Conservation (phyloP, 139 green algal genomes). For the Pseudopediastrum boryanum region DNA sequence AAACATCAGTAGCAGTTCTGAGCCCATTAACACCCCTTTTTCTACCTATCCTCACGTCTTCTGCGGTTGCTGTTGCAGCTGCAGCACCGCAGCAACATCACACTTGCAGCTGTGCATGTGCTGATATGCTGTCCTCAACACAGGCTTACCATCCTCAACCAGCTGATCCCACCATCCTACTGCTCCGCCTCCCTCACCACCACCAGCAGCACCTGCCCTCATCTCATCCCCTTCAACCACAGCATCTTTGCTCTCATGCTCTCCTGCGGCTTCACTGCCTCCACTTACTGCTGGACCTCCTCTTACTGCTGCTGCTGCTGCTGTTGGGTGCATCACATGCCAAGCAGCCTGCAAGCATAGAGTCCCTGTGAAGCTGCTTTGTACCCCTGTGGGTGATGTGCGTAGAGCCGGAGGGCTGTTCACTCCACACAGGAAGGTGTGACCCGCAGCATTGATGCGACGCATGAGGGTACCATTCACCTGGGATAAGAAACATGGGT, state of each 20-base stretch:
- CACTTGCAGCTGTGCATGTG: conserved; percentile 52
- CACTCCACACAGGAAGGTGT: conserved; percentile 10
- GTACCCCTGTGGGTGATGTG: background rate
- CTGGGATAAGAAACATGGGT: background rate
- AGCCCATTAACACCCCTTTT: no score
- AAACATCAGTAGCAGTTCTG: no score
- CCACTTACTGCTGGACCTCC: conserved; percentile 12
- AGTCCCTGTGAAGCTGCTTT: conserved; percentile 1
- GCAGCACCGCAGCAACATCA: conserved; percentile 25
- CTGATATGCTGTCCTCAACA: conserved; percentile 36
- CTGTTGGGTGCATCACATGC: no score
- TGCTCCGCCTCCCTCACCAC: background rate
- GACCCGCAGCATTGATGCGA: background rate
- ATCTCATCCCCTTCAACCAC: background rate
- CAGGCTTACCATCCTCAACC: background rate
- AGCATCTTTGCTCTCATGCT: background rate
- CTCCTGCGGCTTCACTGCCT: conserved; percentile 8
- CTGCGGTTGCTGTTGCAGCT: no score
- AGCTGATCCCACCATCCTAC: background rate
- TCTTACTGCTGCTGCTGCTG: no score
- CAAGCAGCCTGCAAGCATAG: background rate
- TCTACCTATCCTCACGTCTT: no score
- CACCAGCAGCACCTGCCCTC: background rate
- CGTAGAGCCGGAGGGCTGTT: background rate
- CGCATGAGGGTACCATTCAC: conserved; percentile 36